A percentile compares a stretch with the other conserved stretches of the same genome.
Conservation (phyloP, 768 basidiomycete genomes). For the Harrya chromipes region DNA sequence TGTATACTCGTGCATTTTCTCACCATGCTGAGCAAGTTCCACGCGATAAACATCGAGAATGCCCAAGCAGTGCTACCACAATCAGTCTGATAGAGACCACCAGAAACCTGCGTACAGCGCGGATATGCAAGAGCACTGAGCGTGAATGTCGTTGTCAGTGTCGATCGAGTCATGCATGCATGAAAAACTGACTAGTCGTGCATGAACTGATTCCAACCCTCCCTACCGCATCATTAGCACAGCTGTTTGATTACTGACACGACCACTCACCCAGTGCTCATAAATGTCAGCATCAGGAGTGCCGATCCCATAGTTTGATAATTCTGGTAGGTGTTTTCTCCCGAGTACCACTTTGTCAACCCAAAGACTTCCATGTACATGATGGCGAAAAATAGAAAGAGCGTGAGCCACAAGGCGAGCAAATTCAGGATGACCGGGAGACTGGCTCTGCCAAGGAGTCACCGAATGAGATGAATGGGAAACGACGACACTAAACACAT, state of each 20-base stretch:
- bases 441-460: constrained; percentile 56
- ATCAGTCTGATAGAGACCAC: constrained; percentile 61
- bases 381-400: constrained; percentile 92
- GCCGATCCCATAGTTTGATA: constrained; percentile 77
- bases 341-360: constrained; percentile 79
- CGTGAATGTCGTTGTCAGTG: neutral
- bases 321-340: constrained; percentile 67
- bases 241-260: neutral
- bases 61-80: constrained; percentile 87
- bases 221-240: constrained; percentile 43
- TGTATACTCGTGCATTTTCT: constrained; percentile 15
- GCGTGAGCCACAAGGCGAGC: constrained; percentile 80
- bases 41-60: constrained; percentile 84
- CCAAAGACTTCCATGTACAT: constrained; percentile 89
- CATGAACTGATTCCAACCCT: constrained; percentile 98
- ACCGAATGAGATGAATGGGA: neutral
- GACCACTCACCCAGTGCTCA: constrained; percentile 79
- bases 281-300: constrained; percentile 86
- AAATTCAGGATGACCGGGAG: constrained; percentile 83
- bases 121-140: constrained; percentile 74
- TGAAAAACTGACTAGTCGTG: constrained; percentile 71
- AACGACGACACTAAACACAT: constrained; percentile 32
- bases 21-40: constrained; percentile 96
- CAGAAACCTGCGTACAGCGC: constrained; percentile 62
- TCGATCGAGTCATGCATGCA: neutral